Base-by-base conservation (phyloP, 352 stramenopile genomes). In the Phytophthora ohioensis region DNA sequence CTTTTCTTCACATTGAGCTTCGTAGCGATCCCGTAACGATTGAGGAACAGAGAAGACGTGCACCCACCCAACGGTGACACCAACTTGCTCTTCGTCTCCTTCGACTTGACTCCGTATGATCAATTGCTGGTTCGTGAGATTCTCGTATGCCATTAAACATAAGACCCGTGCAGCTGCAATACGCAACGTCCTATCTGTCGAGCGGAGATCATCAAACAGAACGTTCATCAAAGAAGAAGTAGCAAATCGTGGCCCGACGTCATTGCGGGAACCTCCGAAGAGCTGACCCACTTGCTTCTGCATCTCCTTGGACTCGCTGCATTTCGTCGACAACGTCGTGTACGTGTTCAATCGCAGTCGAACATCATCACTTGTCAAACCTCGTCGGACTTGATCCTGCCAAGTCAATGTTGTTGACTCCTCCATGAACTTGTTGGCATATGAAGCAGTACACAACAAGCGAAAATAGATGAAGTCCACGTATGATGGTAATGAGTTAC, bases 121-220 rank as follows among this genome's bases (percentile, higher is more conserved):
- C 12, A 60, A 32, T 49, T 78, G 64, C 43, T 80, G 73, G 48
- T 71, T 71, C n/a, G 54, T 63, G 35, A 78, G 59, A 43, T 72
- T 90, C 57, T 91, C 81, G 57, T 88, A 84, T 52, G 73, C 69
- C 51, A 82, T 71, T 8, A 82, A 71, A n/a, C 81, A 88, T 21
- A 91, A 38, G 15, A 90, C 65, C 0, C 84, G 78, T 34, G 81
- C 67, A 2, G 81, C 69, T 1, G 76, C 78, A 42, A 87, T 68
- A 1, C 84, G 76, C 30, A 90, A 48, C 34, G 80, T 81, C 41
- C 75, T 68, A 63, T 91, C 81, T 0, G 53, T 69, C 3, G 73
- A 72, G 5, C 61, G 52, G 7, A 91, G 31, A 36, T 91, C 84
- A 3, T 21, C 34, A 8, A 51, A 88, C 41, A 39, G 77, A 39